A percentile compares a stretch with the other conserved stretches of the same genome.
phyloP scores from a whole-genome alignment of 2,329 filamentous ascomycete species.

The Diaporthe humulicola region DNA sequence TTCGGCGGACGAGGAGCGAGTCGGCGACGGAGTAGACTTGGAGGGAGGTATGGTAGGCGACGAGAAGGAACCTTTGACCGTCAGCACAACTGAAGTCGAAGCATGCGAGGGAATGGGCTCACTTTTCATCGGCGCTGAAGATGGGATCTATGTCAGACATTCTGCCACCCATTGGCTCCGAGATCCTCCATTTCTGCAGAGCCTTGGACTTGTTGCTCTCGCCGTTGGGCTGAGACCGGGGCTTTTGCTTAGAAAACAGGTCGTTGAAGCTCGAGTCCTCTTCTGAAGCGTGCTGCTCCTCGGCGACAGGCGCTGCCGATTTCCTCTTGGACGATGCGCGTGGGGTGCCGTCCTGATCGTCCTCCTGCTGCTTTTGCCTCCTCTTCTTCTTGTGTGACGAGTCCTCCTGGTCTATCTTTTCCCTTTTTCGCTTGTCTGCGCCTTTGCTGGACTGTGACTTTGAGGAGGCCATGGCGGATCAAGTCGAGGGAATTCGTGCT shows the following conservation, averaged over 20 bases:
- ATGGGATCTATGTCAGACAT: constrained; percentile 76
- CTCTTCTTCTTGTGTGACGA: constrained; percentile 41
- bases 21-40: constrained; percentile 86
- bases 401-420: constrained; percentile 41
- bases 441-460: constrained; percentile 38
- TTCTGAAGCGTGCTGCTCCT: constrained; percentile 36
- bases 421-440: constrained; percentile 41
- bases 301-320: constrained; percentile 28
- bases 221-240: constrained; percentile 3
- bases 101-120: constrained; percentile 46
- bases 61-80: constrained; percentile 75
- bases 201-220: constrained; percentile 7
- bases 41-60: constrained; percentile 80
- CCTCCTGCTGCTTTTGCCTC: constrained; percentile 35
- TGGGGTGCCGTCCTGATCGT: constrained; percentile 30
- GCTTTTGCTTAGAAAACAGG: constrained; percentile 11
- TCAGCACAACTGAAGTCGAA: constrained; percentile 43
- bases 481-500: constrained; percentile 19
- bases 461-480: constrained; percentile 38
- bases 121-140: constrained; percentile 73
- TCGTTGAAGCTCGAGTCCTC: neutral
- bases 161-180: constrained; percentile 74
- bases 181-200: constrained; percentile 66
- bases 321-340: constrained; percentile 32
- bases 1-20: constrained; percentile 82